Percentiles rank a stretch among this genome's conserved stretches.
phyloP scores from a whole-genome alignment of 805 yeast genomes.

The Metschnikowia cubensis region DNA sequence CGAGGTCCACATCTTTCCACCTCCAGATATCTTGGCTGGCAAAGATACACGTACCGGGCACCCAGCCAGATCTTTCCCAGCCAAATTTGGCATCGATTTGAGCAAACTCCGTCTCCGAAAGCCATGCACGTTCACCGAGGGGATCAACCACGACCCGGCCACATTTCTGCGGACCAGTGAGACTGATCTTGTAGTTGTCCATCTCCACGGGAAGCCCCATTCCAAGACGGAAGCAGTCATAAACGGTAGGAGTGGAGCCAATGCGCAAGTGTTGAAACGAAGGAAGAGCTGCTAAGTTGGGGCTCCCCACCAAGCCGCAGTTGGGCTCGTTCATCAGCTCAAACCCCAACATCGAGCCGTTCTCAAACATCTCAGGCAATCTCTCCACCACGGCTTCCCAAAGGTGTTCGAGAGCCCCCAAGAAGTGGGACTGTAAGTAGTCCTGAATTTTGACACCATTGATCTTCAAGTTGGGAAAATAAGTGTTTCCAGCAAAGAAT shows the following conservation, averaged over 20 bases:
- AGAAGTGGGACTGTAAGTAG: constrained; percentile 62
- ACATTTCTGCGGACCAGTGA: constrained; percentile 71
- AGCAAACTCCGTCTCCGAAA: constrained; percentile 40
- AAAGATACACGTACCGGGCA: constrained; percentile 71
- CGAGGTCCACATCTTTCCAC: constrained; percentile 25
- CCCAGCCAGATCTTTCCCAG: constrained; percentile 69
- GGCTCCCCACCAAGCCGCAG: constrained; percentile 64
- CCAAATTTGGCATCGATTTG: constrained; percentile 60
- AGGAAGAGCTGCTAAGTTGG: constrained; percentile 53
- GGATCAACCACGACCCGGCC: constrained; percentile 62
- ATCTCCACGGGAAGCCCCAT: constrained; percentile 70
- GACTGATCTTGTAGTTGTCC: constrained; percentile 64
- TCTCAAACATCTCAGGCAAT: constrained; percentile 31
- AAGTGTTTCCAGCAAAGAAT: constrained; percentile 73
- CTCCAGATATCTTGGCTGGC: constrained; percentile 80
- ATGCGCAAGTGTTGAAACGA: constrained; percentile 61
- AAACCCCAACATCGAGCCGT: constrained; percentile 64
- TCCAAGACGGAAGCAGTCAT: constrained; percentile 70
- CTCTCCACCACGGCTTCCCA: constrained; percentile 28
- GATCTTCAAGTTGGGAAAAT: constrained; percentile 71
- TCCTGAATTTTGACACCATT: constrained; percentile 76
- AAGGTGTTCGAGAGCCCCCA: constrained; percentile 44
- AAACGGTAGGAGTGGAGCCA: constrained; percentile 80
- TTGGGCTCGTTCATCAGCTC: constrained; percentile 88
- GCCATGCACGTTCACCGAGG: constrained; percentile 66